These are phyloP conservation scores for Neurospora discreta DNA, from an alignment of 495 filamentous ascomycete genomes.

Conservation along the genomic window DNA sequence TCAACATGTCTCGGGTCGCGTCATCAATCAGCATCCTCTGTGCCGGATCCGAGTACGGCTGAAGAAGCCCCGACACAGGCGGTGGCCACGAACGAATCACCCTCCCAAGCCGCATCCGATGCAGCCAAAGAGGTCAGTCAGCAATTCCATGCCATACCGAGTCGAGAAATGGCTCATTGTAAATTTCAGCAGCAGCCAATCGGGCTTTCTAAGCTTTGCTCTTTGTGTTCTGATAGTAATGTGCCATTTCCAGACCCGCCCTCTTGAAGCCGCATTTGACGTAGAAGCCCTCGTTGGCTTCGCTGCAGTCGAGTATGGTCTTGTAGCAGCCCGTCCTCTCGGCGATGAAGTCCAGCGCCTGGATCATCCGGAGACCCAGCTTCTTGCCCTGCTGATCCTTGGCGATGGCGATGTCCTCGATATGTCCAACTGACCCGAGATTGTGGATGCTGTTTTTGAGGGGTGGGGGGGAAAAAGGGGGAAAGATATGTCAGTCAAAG, in stretches of 20 bases:
- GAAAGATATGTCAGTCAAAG: slow-evolving; percentile 1
- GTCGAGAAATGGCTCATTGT: not conserved
- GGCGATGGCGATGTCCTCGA: slow-evolving; percentile 94
- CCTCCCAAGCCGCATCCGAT: not conserved
- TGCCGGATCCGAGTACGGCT: not conserved
- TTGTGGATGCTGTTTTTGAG: slow-evolving; percentile 49
- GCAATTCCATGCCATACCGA: not conserved
- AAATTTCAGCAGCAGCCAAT: not conserved
- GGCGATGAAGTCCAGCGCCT: slow-evolving; percentile 84
- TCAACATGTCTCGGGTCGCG: not conserved
- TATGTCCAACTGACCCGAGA: slow-evolving; percentile 77
- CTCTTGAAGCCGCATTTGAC: slow-evolving; percentile 94
- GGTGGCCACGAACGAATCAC: not conserved
- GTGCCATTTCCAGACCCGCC: slow-evolving; percentile 93
- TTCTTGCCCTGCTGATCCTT: slow-evolving; percentile 96
- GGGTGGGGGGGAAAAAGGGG: not conserved
- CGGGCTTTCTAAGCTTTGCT: slow-evolving; percentile 25
- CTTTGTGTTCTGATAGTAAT: slow-evolving; percentile 62
- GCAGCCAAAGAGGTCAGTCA: not conserved
- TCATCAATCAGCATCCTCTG: not conserved
- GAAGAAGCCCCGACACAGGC: not conserved
- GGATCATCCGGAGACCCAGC: slow-evolving; percentile 81
- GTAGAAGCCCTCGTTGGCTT: slow-evolving; percentile 92
- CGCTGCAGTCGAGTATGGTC: slow-evolving; percentile 51
- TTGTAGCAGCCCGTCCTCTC: slow-evolving; percentile 86